Conservation (phyloP, 352 stramenopile species). For the Ophiocytium majus region DNA sequence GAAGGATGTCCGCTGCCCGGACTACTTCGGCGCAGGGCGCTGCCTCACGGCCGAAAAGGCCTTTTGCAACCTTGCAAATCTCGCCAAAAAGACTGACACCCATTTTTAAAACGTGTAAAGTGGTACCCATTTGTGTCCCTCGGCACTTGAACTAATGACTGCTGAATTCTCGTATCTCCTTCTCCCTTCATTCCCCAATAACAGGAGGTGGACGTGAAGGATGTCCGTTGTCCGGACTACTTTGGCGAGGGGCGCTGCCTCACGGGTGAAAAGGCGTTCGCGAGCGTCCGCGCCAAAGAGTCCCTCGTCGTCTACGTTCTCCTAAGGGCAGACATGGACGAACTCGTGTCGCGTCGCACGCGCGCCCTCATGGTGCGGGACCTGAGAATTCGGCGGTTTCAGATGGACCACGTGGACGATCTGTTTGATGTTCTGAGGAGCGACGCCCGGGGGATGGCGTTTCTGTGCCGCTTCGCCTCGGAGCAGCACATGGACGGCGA, state of each 20-base stretch:
- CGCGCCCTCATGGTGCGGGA: slow-evolving; percentile 45
- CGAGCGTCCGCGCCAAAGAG: slow-evolving; percentile 48
- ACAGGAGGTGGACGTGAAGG: slow-evolving; percentile 44
- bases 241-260: slow-evolving; percentile 49
- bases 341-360: slow-evolving; percentile 38
- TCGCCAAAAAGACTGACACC: too few relatives aligned
- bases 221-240: slow-evolving; percentile 46
- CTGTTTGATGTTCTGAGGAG: slow-evolving; percentile 43
- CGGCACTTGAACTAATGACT: too few relatives aligned
- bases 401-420: slow-evolving; percentile 48
- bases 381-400: slow-evolving; percentile 40
- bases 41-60: too few relatives aligned
- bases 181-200: too few relatives aligned
- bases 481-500: slow-evolving; percentile 51
- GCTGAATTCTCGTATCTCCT: too few relatives aligned
- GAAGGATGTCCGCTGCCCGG: slow-evolving; percentile 37
- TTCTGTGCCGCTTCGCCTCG: slow-evolving; percentile 33
- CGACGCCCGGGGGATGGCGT: slow-evolving; percentile 32
- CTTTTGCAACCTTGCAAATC: too few relatives aligned
- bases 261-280: slow-evolving; percentile 34
- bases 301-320: slow-evolving; percentile 49
- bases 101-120: too few relatives aligned
- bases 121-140: too few relatives aligned
- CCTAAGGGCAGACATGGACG: slow-evolving; percentile 40
- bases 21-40: slow-evolving; percentile 44